These are phyloP conservation scores for Candida nanaspora DNA, from an alignment of 805 yeast species.

Conservation along the genomic window DNA sequence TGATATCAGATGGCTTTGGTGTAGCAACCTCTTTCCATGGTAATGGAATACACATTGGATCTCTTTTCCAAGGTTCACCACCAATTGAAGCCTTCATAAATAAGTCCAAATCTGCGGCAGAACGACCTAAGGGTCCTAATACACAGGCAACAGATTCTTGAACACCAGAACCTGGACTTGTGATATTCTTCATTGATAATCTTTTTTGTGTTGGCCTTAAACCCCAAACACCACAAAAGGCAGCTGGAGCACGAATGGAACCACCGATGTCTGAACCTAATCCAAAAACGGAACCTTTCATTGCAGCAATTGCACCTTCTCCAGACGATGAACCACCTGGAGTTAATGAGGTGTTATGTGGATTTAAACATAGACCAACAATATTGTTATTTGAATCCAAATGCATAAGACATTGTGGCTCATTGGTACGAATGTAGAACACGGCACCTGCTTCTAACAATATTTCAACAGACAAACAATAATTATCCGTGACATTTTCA, in stretches of 20 bases:
- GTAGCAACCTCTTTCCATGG: constrained; percentile 39
- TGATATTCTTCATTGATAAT: constrained; percentile 32
- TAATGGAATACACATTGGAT: constrained; percentile 38
- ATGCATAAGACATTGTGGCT: constrained; percentile 51
- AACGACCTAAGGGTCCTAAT: constrained; percentile 40
- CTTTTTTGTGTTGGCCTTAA: constrained; percentile 44
- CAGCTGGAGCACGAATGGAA: constrained; percentile 48
- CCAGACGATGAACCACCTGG: constrained; percentile 54
- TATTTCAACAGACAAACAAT: constrained; percentile 32
- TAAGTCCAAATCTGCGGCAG: constrained; percentile 42
- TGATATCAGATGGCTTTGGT: constrained; percentile 28
- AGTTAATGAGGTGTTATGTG: constrained; percentile 35
- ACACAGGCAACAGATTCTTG: constrained; percentile 40
- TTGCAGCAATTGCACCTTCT: constrained; percentile 40
- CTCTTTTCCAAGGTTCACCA: constrained; percentile 50
- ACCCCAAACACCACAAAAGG: constrained; percentile 43
- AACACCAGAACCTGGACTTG: constrained; percentile 33
- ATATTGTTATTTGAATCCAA: constrained; percentile 49
- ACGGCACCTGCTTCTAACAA: constrained; percentile 48
- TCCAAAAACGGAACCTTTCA: constrained; percentile 38
- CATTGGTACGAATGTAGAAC: constrained; percentile 48
- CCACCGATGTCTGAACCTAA: constrained; percentile 49
- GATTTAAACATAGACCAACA: constrained; percentile 44
- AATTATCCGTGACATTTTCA: constrained; percentile 32
- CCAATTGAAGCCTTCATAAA: constrained; percentile 38